Conservation (phyloP, 192 early-diverging fungal genomes). For the Rhizoclosmatium sp. region DNA sequence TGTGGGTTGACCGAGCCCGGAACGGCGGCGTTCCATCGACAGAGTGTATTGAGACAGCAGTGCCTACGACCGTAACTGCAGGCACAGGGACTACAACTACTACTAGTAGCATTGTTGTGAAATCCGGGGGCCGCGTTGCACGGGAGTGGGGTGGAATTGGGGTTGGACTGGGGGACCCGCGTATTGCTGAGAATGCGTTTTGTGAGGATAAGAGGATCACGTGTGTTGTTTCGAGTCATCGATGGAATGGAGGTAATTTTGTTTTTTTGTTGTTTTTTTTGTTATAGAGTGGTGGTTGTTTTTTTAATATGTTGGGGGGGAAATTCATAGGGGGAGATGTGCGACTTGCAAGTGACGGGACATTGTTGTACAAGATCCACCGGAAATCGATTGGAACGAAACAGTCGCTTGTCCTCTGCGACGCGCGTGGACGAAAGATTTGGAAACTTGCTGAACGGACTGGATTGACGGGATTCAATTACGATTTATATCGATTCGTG, state of each 20-base stretch:
- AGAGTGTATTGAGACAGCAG: background rate
- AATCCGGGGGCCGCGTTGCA: background rate
- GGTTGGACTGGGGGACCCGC: constrained; percentile 9
- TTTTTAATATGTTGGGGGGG: background rate
- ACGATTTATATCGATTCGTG: constrained; percentile 15
- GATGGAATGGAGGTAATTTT: constrained; percentile 31
- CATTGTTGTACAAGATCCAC: constrained; percentile 14
- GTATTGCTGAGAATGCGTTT: background rate
- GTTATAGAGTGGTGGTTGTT: background rate
- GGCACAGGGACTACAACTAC: background rate
- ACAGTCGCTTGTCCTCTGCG: constrained; percentile 7
- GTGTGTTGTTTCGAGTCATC: constrained; percentile 15
- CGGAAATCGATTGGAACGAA: constrained; percentile 22
- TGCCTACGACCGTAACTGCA: background rate
- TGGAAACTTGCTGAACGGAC: constrained; percentile 21
- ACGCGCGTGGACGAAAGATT: constrained; percentile 3
- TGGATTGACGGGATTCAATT: constrained; percentile 27
- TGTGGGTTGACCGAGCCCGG: constrained; percentile 14
- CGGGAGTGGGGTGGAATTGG: constrained; percentile 13
- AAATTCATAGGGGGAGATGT: constrained; percentile 21
- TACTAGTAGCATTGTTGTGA: background rate
- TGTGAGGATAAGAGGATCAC: background rate
- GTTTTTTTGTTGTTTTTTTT: background rate
- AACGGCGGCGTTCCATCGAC: background rate
- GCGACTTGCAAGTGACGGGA: constrained; percentile 4